Conservation (phyloP, 2,329 filamentous ascomycete species). For the Gyromitra esculenta region DNA sequence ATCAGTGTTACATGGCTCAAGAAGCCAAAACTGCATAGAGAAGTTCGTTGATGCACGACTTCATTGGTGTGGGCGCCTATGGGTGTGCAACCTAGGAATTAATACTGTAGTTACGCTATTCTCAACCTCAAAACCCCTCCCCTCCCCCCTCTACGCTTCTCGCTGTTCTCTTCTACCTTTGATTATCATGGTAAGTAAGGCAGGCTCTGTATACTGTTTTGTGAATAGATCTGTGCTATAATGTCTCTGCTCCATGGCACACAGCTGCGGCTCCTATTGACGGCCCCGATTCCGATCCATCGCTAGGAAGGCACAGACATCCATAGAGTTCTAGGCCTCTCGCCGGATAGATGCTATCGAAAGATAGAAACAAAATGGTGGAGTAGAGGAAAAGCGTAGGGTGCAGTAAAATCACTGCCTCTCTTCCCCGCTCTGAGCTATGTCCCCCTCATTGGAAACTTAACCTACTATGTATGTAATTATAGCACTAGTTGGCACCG, state of each 20-base stretch:
- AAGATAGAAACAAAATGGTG: background rate
- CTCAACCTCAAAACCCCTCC: conserved; percentile 6
- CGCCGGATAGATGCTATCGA: background rate
- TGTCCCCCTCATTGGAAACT: background rate
- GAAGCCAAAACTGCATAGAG: conserved; percentile 26
- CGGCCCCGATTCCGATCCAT: background rate
- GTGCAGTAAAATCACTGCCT: background rate
- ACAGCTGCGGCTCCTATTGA: background rate
- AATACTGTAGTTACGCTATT: conserved; percentile 5
- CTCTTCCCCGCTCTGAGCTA: background rate
- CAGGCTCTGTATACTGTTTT: background rate
- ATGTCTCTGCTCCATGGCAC: conserved; percentile 1
- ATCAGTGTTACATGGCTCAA: conserved; percentile 12
- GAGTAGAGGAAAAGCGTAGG: background rate
- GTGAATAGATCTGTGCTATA: background rate
- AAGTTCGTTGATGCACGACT: conserved; percentile 16
- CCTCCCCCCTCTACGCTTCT: conserved; percentile 1
- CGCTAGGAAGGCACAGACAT: background rate
- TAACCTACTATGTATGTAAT: background rate
- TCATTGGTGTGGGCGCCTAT: conserved; percentile 35
- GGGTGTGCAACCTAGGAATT: background rate
- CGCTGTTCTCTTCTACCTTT: background rate
- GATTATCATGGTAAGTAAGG: background rate
- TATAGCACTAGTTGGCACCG: too few species aligned
- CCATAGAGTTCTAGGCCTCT: background rate